These are phyloP conservation scores for Mycena floridula DNA, from an alignment of 768 basidiomycete genomes.

Conservation along the genomic window DNA sequence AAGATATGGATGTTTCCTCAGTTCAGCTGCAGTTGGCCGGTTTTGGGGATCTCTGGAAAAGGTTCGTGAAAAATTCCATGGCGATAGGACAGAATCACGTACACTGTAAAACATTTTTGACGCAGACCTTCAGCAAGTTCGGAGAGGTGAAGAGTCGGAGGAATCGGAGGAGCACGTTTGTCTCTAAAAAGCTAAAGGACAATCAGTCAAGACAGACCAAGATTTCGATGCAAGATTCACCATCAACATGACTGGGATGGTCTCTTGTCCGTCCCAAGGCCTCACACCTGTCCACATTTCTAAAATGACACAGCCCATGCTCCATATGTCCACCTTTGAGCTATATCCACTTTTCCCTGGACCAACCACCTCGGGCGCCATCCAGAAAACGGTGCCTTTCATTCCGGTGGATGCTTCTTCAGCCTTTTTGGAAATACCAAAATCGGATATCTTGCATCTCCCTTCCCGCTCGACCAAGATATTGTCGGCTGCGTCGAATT, in stretches of 20 bases:
- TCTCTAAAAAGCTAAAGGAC: constrained; percentile 54
- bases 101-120: constrained; percentile 72
- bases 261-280: constrained; percentile 78
- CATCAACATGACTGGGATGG: constrained; percentile 75
- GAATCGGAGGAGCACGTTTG: constrained; percentile 70
- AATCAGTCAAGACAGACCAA: neutral
- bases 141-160: constrained; percentile 57
- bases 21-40: constrained; percentile 60
- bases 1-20: constrained; percentile 39
- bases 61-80: neutral
- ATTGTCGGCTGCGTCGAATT: constrained; percentile 95
- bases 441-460: constrained; percentile 91
- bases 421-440: constrained; percentile 92
- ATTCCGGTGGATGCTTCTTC: constrained; percentile 73
- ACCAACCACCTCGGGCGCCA: constrained; percentile 86
- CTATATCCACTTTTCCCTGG: constrained; percentile 69
- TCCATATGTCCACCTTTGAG: constrained; percentile 96
- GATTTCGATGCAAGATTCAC: constrained; percentile 26
- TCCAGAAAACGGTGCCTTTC: constrained; percentile 93
- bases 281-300: constrained; percentile 96
- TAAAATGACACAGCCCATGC: constrained; percentile 84
- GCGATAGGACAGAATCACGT: constrained; percentile 15
- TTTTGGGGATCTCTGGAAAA: constrained; percentile 54
- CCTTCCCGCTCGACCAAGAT: constrained; percentile 85
- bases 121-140: constrained; percentile 66